Conservation (phyloP, 202 grass and related monocot genomes). For the Musa balbisiana region DNA sequence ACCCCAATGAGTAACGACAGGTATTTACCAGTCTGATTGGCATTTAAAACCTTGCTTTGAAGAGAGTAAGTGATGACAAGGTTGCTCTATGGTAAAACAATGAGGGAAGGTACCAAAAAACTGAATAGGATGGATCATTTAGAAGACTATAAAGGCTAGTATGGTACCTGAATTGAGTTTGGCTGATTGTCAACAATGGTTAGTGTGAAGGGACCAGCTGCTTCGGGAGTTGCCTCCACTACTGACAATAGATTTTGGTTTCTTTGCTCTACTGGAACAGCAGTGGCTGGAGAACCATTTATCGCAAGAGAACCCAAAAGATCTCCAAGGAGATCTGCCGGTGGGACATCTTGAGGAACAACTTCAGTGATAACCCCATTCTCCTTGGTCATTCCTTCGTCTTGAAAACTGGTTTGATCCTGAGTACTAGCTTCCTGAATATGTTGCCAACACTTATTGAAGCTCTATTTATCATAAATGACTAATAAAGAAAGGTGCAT, state of each 20-base stretch:
- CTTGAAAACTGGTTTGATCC: slow-evolving; percentile 24
- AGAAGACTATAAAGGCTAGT: not conserved
- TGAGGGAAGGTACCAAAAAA: not conserved
- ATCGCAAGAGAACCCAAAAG: slow-evolving; percentile 95
- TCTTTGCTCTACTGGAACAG: slow-evolving; percentile 27
- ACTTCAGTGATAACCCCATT: slow-evolving; percentile 52
- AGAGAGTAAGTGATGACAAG: no score
- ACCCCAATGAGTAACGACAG: no score
- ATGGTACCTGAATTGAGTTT: slow-evolving; percentile 70
- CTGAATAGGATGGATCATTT: not conserved
- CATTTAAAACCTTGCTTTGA: no score
- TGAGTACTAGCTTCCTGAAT: slow-evolving; percentile 44
- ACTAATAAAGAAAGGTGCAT: slow-evolving; percentile 9
- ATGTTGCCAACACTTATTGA: slow-evolving; percentile 28
- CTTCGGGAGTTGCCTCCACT: slow-evolving; percentile 47
- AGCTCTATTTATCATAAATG: slow-evolving; percentile 6
- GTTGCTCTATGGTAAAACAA: no score
- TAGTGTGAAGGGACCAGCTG: slow-evolving; percentile 70
- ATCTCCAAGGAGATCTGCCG: slow-evolving; percentile 80
- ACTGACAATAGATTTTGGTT: slow-evolving; percentile 42
- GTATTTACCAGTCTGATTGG: no score
- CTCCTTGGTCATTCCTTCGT: slow-evolving; percentile 52
- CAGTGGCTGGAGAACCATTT: slow-evolving; percentile 51
- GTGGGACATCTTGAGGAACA: slow-evolving; percentile 41
- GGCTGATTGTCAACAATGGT: slow-evolving; percentile 73